These are phyloP conservation scores for Amanita rubescens DNA, from an alignment of 768 basidiomycete species.

Conservation along the genomic window DNA sequence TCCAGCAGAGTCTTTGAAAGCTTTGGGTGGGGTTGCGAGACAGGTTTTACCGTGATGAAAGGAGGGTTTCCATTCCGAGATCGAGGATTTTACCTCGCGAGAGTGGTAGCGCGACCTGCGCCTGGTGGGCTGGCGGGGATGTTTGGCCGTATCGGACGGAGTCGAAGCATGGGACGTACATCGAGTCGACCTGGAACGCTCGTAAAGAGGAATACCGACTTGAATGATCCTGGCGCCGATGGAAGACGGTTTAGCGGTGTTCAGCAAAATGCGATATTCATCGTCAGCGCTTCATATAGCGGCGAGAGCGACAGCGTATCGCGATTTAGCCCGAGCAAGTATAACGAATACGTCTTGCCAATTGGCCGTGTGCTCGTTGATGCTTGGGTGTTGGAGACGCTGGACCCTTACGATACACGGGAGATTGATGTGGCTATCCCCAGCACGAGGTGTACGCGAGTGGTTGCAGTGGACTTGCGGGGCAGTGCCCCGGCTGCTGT, in stretches of 20 bases:
- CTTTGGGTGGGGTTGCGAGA: constrained; percentile 68
- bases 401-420: constrained; percentile 76
- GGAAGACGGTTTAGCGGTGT: constrained; percentile 30
- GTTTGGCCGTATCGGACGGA: background rate
- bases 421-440: constrained; percentile 93
- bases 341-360: constrained; percentile 69
- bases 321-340: constrained; percentile 53
- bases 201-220: constrained; percentile 35
- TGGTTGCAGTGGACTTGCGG: constrained; percentile 81
- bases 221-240: constrained; percentile 30
- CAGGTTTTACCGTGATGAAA: constrained; percentile 65
- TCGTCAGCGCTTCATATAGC: constrained; percentile 77
- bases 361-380: constrained; percentile 81
- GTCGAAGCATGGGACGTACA: background rate
- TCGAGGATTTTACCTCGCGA: constrained; percentile 78
- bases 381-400: constrained; percentile 93
- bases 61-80: constrained; percentile 88
- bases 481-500: constrained; percentile 80
- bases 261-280: constrained; percentile 50
- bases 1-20: constrained; percentile 63
- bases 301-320: constrained; percentile 48
- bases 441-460: constrained; percentile 79
- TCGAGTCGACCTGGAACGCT: constrained; percentile 13
- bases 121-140: constrained; percentile 22
- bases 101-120: constrained; percentile 54